A percentile compares a stretch with the other conserved stretches of the same genome.
Conservation (phyloP, 2,329 filamentous ascomycete genomes). For the Tolypocladium nubicola region DNA sequence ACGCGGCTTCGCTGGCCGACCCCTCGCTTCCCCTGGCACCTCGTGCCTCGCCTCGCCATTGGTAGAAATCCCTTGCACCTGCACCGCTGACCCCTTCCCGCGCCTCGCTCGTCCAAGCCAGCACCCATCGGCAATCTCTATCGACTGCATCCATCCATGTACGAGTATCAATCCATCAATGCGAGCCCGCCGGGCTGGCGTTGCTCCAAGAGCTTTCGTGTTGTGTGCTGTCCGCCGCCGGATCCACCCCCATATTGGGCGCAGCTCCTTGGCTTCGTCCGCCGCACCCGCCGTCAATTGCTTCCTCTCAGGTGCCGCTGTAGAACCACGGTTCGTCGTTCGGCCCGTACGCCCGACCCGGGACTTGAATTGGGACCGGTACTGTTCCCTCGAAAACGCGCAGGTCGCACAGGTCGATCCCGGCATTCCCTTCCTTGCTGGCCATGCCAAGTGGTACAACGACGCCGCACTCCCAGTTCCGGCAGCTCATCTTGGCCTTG, state of each 20-base stretch:
- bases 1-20: too few relatives aligned
- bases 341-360: conserved; percentile 38
- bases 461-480: conserved; percentile 96
- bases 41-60: too few relatives aligned
- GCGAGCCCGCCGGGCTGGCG: not conserved
- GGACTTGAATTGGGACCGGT: conserved; percentile 54
- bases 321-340: conserved; percentile 33
- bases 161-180: not conserved
- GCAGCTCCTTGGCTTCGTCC: not conserved
- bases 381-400: conserved; percentile 41
- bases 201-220: not conserved
- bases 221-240: not conserved
- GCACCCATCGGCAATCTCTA: not conserved
- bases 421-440: conserved; percentile 5
- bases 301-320: conserved; percentile 12
- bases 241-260: not conserved
- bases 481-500: conserved; percentile 64
- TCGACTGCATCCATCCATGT: not conserved
- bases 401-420: conserved; percentile 11
- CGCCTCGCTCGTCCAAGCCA: not conserved
- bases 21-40: too few relatives aligned
- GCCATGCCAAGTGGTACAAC: conserved; percentile 47
- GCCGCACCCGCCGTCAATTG: not conserved
- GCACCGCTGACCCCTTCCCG: too few relatives aligned
- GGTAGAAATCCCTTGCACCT: too few relatives aligned